A percentile compares a stretch with the other conserved stretches of the same genome.
Conservation (phyloP, 2,329 filamentous ascomycete genomes). For the Pleurostoma richardsiae region DNA sequence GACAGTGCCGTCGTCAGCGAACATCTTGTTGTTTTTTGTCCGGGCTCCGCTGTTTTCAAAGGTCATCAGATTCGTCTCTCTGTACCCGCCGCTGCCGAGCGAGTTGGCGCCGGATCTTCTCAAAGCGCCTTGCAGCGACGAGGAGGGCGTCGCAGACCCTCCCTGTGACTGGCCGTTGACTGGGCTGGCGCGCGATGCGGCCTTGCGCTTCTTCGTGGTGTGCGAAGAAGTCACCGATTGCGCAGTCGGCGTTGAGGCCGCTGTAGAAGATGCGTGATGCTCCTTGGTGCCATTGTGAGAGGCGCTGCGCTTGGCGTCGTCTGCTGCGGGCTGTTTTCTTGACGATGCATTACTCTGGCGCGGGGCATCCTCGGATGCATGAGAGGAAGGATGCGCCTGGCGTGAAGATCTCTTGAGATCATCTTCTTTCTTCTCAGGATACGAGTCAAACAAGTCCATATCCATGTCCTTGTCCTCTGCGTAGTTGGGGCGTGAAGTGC, state of each 20-base stretch:
- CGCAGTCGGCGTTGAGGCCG: slow-evolving; percentile 13
- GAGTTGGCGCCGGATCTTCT: slow-evolving; percentile 17
- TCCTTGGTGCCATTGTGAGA: slow-evolving; percentile 32
- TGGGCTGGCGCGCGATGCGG: slow-evolving; percentile 38
- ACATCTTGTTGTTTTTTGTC: slow-evolving; percentile 71
- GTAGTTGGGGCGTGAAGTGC: slow-evolving; percentile 82
- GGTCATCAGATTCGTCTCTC: slow-evolving; percentile 81
- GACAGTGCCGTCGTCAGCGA: slow-evolving; percentile 85
- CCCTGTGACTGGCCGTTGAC: slow-evolving; percentile 15
- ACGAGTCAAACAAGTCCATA: slow-evolving; percentile 73
- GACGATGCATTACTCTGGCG: slow-evolving; percentile 17
- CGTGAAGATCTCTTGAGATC: slow-evolving; percentile 46
- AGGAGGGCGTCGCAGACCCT: slow-evolving; percentile 6
- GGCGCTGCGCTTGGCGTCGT: slow-evolving; percentile 30
- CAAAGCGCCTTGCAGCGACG: slow-evolving; percentile 17
- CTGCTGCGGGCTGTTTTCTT: slow-evolving; percentile 22
- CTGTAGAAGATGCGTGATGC: slow-evolving; percentile 12
- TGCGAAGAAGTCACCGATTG: slow-evolving; percentile 40
- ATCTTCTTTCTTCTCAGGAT: slow-evolving; percentile 48
- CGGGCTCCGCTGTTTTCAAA: slow-evolving; percentile 69
- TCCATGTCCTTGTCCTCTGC: slow-evolving; percentile 91
- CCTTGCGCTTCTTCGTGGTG: slow-evolving; percentile 80
- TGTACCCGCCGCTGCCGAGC: slow-evolving; percentile 26
- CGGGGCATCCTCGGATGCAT: slow-evolving; percentile 12
- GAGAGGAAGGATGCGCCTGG: slow-evolving; percentile 32